Evolutionary conservation across 2,329 filamentous ascomycete species (phyloP), one percentile per base, ranked within the genome.

Genomic region (Penicillium sp.): DNA sequence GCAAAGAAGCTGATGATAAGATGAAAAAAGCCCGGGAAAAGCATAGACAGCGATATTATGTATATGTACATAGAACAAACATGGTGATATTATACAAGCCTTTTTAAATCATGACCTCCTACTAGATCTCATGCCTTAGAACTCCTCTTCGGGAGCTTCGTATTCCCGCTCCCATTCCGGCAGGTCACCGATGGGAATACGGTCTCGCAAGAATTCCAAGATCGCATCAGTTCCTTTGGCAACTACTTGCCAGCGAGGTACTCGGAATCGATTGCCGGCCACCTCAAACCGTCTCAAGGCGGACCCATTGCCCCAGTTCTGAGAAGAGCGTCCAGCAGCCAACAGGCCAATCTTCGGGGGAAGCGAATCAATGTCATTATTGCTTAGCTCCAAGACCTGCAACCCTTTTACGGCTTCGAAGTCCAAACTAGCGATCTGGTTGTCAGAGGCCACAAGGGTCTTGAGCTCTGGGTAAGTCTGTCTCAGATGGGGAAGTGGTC

Each of bases 221-320:
- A 91, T 88, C 2, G 90, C 89, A 67, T 96, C 91, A 0, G 93
- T 97, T 0, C 93, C 93, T 61, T 91, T 89, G 59, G 93, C 89
- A 48, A 97, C 77, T 7, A 96, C 84, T 62, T 89, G 89, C 78
- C 89, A 93, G 56, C 90, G 86, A 0, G 93, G 93, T 33, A 97
- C 91, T 33, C 91, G 83, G 76, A 97, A 97, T 33, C 87, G 83
- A 72, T 97, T 97, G 0, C 92, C 92, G 29, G 84, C 85, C 4
- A 96, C 89, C 48, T 96, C 89, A 10, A 97, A 78, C 54, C 81
- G 84, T 74, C 81, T 89, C 78, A 77, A 85, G 62, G 67, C 86
- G 77, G 70, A 69, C 2, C 81, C 80, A 40, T 69, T 70, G 5
- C 73, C 71, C 68, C 71, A 72, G n/a, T 71, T 75, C 21, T 67